These are phyloP conservation scores for Rhodosporidiobolus odoratus DNA, from an alignment of 768 basidiomycete species.

Conservation along the genomic window DNA sequence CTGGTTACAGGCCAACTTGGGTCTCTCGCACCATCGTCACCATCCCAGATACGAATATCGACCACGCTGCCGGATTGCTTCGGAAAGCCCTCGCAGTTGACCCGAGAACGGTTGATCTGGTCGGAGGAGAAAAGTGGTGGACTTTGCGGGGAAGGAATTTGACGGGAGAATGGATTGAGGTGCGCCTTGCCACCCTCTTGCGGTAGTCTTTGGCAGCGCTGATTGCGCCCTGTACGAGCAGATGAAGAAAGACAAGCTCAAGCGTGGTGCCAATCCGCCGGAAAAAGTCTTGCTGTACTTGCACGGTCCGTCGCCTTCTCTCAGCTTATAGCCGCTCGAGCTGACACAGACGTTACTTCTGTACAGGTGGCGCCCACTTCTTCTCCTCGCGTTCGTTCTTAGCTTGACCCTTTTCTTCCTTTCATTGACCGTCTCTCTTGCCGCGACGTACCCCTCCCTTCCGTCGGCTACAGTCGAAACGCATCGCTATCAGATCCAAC, in stretches of 20 bases:
- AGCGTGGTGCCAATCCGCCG: constrained; percentile 25
- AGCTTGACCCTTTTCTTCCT: no score
- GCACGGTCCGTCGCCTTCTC: constrained; percentile 41
- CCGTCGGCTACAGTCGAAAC: constrained; percentile 42
- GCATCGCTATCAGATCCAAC: constrained; percentile 47
- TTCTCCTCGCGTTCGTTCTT: constrained; percentile 42
- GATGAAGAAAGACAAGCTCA: constrained; percentile 48
- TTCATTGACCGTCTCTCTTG: no score
- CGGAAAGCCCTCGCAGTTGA: constrained; percentile 44
- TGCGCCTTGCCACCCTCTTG: constrained; percentile 17
- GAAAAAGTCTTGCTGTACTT: constrained; percentile 47
- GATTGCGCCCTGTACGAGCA: background rate
- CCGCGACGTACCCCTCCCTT: background rate
- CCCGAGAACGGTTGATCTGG: constrained; percentile 41
- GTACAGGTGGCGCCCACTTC: constrained; percentile 47
- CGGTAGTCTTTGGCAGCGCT: no score
- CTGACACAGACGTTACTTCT: background rate
- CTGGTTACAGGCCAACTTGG: constrained; percentile 44
- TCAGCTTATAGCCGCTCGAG: background rate
- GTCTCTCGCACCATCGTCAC: constrained; percentile 43
- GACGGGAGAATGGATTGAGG: constrained; percentile 49
- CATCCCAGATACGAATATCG: constrained; percentile 43
- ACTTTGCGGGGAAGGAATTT: constrained; percentile 43
- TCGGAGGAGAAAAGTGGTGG: constrained; percentile 48
- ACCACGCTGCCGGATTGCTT: constrained; percentile 43